Percentiles rank a stretch among this genome's conserved stretches.
These are phyloP conservation scores for Pisolithus orientalis DNA, from an alignment of 768 basidiomycete species.

Conservation along the genomic window DNA sequence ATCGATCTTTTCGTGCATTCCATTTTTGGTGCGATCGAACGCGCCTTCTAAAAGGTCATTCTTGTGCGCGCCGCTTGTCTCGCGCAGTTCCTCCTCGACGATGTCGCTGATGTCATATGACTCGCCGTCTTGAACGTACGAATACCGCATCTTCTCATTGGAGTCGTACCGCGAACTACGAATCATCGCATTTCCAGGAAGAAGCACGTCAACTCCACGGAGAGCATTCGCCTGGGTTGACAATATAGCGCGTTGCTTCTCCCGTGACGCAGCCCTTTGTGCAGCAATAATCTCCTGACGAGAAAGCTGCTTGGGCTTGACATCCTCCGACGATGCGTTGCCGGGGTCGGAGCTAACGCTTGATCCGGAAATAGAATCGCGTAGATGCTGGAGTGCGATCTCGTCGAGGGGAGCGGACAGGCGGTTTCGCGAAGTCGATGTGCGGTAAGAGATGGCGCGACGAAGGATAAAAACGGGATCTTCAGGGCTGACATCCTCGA, in stretches of 20 bases:
- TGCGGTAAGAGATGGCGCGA: conserved; percentile 70
- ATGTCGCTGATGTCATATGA: conserved; percentile 92
- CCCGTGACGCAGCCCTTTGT: conserved; percentile 79
- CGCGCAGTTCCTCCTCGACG: conserved; percentile 84
- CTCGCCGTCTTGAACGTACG: conserved; percentile 90
- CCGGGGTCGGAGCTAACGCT: conserved; percentile 47
- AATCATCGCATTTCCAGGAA: conserved; percentile 80
- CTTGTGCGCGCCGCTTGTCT: conserved; percentile 34
- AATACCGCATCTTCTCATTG: conserved; percentile 80
- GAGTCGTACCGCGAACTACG: conserved; percentile 74
- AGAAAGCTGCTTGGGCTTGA: conserved; percentile 41
- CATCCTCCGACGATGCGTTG: conserved; percentile 24
- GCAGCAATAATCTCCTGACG: conserved; percentile 91
- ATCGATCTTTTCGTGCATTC: conserved; percentile 62
- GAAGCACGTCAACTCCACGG: conserved; percentile 82
- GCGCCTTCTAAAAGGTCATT: conserved; percentile 67
- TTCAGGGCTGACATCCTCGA: conserved; percentile 69
- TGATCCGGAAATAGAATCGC: conserved; percentile 55
- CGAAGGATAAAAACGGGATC: conserved; percentile 92
- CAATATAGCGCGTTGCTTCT: conserved; percentile 80
- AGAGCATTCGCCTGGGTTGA: conserved; percentile 80
- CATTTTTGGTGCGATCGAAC: conserved; percentile 51
- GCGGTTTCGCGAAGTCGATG: conserved; percentile 61
- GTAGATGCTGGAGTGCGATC: conserved; percentile 66
- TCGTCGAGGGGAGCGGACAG: conserved; percentile 79